These are phyloP conservation scores for Fusarium decemcellulare DNA, from an alignment of 2,329 filamentous ascomycete species.

Conservation along the genomic window DNA sequence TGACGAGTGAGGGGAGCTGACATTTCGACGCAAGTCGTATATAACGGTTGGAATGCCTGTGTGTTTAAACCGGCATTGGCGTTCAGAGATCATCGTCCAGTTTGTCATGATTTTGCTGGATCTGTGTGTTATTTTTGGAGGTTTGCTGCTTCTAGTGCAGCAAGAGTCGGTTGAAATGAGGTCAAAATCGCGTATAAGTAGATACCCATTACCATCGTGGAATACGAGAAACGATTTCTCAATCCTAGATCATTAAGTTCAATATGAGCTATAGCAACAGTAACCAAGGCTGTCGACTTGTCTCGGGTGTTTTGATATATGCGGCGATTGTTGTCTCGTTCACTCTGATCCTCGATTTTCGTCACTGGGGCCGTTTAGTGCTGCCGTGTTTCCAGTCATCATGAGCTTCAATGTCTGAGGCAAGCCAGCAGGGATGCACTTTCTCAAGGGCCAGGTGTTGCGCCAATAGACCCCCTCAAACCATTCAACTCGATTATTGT, in stretches of 20 bases:
- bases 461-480: no score
- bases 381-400: no score
- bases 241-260: neutral
- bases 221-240: slow-evolving; percentile 15
- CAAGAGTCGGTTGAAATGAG: slow-evolving; percentile 19
- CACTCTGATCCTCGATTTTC: no score
- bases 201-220: slow-evolving; percentile 35
- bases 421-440: no score
- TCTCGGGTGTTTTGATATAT: neutral
- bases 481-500: no score
- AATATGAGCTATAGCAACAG: neutral
- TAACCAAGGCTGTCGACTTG: neutral
- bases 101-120: slow-evolving; percentile 15
- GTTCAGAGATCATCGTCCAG: slow-evolving; percentile 23
- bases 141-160: slow-evolving; percentile 18
- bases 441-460: no score
- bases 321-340: no score
- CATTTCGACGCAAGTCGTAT: neutral
- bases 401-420: no score
- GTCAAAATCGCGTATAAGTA: slow-evolving; percentile 27
- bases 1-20: neutral
- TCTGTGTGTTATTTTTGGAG: slow-evolving; percentile 26
- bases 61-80: slow-evolving; percentile 20
- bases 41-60: slow-evolving; percentile 6
- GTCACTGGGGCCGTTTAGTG: no score